Evolutionary conservation across 306 rosid species (phyloP), one percentile per base, ranked within the genome.

Genomic region (Myrica gale): DNA sequence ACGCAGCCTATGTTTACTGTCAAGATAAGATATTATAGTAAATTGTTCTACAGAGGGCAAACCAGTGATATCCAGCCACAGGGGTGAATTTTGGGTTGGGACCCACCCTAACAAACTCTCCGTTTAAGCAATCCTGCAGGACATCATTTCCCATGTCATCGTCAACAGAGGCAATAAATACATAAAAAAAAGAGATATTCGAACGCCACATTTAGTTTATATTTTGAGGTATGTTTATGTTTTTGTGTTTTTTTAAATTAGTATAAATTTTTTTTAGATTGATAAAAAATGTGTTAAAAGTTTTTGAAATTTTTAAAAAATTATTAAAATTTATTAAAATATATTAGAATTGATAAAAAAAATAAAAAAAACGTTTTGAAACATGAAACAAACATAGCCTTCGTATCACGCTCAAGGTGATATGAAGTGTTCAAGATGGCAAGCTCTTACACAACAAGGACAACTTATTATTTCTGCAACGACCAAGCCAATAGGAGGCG

Each of bases 101-200:
- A 60, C 99, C 98, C 62, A 95, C 97, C 80, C 97, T 84, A 45
- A 92, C 98, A 89, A 92, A 95, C 87, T 95, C 98, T 54, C 97
- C 97, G 71, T 92, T 88, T 81, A 95, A 88, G 86, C 97, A 95
- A 73, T 90, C 93, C 97, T 95, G 78, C 72, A 74, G 50, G 41
- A 75, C 39, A 72, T 26, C 32, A 71, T 45, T 32, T 79, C 51
- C 62, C 63, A 82, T 50, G 72, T 43, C 44, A 70, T 76, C 23
- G 72, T 74, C 21, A 23, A 54, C 16, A 60, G 39, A 60, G 15
- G 26, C 17, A 65, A 39, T 45, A 48, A 21, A 67, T 7, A 8
- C 39, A 57, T 68, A 72, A 20, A 50, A 62, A 20, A 17, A 16
- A 23, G n/a, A 60, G 32, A 57, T 67, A 73, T 50, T n/a, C n/a